phyloP scores from a whole-genome alignment of 2,329 filamentous ascomycete species.

The Pseudocercospora fijiensis region DNA sequence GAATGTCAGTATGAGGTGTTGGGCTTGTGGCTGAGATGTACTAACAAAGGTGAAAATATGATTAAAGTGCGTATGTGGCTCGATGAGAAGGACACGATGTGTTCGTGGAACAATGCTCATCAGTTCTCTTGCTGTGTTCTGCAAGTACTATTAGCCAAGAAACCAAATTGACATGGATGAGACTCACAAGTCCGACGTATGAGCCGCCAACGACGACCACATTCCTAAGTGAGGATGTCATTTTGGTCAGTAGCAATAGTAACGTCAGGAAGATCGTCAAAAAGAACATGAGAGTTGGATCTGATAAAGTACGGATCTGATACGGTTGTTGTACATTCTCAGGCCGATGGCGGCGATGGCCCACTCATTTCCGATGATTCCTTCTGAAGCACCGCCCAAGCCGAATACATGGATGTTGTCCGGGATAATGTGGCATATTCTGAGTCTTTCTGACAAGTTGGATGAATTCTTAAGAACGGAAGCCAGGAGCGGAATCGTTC shows the following conservation, averaged over 20 bases:
- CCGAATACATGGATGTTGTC: background rate
- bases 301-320: background rate
- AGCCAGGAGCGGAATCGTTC: background rate
- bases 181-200: slow-evolving; percentile 26
- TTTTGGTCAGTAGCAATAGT: background rate
- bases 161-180: background rate
- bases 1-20: background rate
- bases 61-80: slow-evolving; percentile 26
- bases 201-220: slow-evolving; percentile 27
- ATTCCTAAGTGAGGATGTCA: slow-evolving; percentile 21
- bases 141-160: background rate
- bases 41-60: slow-evolving; percentile 28
- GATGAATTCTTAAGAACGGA: background rate
- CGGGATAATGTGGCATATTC: background rate
- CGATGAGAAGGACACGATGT: slow-evolving; percentile 25
- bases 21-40: background rate
- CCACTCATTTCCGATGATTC: background rate
- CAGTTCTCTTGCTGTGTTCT: slow-evolving; percentile 23
- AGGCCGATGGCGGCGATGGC: background rate
- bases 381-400: background rate
- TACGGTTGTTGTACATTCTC: background rate
- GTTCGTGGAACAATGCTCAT: slow-evolving; percentile 22
- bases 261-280: background rate
- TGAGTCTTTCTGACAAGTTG: background rate
- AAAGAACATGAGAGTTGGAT: background rate